phyloP scores from a whole-genome alignment of 2,329 filamentous ascomycete species.

The Fusarium keratoplasticum region DNA sequence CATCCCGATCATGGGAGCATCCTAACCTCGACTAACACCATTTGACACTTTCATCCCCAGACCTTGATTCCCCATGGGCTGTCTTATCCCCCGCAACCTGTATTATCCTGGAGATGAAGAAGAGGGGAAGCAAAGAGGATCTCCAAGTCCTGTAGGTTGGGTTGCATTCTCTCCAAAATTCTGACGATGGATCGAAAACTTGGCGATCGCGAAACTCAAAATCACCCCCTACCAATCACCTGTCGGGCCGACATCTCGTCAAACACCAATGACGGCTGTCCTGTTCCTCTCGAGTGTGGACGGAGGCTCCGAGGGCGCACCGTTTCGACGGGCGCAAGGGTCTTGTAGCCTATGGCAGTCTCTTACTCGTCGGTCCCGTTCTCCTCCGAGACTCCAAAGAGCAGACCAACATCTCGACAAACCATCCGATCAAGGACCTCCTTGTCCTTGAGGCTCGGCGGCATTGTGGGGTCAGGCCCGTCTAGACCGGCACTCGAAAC shows the following conservation, averaged over 20 bases:
- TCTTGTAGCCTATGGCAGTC: neutral
- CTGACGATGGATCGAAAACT: neutral
- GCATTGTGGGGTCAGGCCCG: conserved; percentile 5
- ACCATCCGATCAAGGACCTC: neutral
- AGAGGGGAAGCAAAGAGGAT: neutral
- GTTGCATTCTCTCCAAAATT: neutral
- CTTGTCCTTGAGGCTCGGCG: conserved; percentile 6
- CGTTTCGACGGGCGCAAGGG: neutral
- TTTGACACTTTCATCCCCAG: conserved; percentile 1
- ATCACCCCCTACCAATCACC: neutral
- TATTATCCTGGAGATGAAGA: neutral
- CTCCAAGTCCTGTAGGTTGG: neutral
- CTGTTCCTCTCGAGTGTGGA: neutral
- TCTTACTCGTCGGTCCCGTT: neutral
- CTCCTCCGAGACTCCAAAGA: neutral
- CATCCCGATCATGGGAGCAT: neutral
- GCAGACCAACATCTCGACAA: neutral
- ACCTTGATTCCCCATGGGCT: conserved; percentile 2
- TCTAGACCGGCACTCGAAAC: conserved; percentile 5
- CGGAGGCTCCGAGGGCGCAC: neutral
- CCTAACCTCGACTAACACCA: neutral
- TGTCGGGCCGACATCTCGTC: neutral
- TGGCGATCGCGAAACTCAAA: neutral
- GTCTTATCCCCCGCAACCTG: conserved; percentile 21
- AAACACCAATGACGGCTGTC: neutral